phyloP scores from a whole-genome alignment of 257 asterid species.

The Solanum boliviense region DNA sequence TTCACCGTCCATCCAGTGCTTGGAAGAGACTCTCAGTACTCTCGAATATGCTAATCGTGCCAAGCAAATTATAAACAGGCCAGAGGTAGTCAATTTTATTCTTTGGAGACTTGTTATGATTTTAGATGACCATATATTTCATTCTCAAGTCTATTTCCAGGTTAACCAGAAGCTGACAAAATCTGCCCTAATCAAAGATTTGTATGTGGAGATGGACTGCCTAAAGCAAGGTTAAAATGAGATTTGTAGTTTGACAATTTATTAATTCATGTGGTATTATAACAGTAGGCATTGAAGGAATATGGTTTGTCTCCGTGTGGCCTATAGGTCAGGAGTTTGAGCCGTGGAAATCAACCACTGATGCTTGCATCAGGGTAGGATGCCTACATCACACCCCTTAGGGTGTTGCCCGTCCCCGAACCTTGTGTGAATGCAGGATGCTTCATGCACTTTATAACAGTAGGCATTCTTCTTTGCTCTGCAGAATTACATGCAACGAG shows the following conservation, averaged over 20 bases:
- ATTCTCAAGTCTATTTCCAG: slow-evolving; percentile 10
- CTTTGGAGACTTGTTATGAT: not conserved
- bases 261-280: not conserved
- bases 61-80: slow-evolving; percentile 48
- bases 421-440: not conserved
- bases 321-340: not conserved
- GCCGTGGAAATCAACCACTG: not conserved
- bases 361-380: not conserved
- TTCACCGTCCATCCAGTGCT: slow-evolving; percentile 48
- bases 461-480: not conserved
- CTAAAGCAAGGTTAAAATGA: slow-evolving; percentile 33
- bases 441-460: not conserved
- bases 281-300: not conserved
- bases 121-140: not conserved
- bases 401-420: not conserved
- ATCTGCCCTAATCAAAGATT: slow-evolving; percentile 29
- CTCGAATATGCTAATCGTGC: slow-evolving; percentile 52
- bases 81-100: slow-evolving; percentile 26
- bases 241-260: not conserved
- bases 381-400: not conserved
- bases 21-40: slow-evolving; percentile 59
- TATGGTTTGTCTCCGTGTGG: not conserved
- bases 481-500: slow-evolving; percentile 31
- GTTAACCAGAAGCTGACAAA: slow-evolving; percentile 41
- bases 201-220: slow-evolving; percentile 29